A percentile compares a stretch with the other conserved stretches of the same genome.
These are phyloP conservation scores for Geosmithia flava DNA, from an alignment of 2,329 filamentous ascomycete species.

Conservation along the genomic window DNA sequence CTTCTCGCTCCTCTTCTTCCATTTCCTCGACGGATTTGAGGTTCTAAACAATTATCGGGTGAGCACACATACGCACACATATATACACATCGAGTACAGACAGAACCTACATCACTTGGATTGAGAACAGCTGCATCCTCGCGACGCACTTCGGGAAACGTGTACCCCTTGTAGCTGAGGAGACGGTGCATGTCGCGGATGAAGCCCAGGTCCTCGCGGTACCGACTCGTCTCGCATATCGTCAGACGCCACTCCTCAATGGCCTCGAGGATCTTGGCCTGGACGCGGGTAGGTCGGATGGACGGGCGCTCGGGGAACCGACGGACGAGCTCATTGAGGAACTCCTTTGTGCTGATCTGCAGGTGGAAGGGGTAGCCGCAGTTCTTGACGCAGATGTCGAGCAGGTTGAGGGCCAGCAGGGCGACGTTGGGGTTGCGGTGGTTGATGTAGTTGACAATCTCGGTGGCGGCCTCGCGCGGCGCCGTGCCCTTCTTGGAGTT, in stretches of 20 bases:
- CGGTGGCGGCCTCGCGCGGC: slow-evolving; percentile 85
- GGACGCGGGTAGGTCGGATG: slow-evolving; percentile 72
- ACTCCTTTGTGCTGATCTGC: slow-evolving; percentile 97
- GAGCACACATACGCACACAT: too few relatives aligned
- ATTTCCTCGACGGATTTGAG: slow-evolving; percentile 95
- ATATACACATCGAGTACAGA: neutral
- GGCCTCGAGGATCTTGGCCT: slow-evolving; percentile 83
- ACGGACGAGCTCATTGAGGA: slow-evolving; percentile 93
- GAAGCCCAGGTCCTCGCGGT: slow-evolving; percentile 93
- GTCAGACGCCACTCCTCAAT: slow-evolving; percentile 98
- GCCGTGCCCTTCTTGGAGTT: slow-evolving; percentile 95
- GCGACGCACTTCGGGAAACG: slow-evolving; percentile 80
- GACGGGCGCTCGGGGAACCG: slow-evolving; percentile 91
- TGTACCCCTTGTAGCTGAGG: slow-evolving; percentile 92
- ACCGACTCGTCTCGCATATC: slow-evolving; percentile 94
- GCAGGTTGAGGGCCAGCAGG: slow-evolving; percentile 75
- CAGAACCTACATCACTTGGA: slow-evolving; percentile 72
- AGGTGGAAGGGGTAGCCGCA: slow-evolving; percentile 98
- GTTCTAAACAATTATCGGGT: slow-evolving; percentile 45
- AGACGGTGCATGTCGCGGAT: slow-evolving; percentile 96
- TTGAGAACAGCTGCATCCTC: slow-evolving; percentile 96
- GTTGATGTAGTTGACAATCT: slow-evolving; percentile 91
- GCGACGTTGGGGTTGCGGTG: slow-evolving; percentile 94
- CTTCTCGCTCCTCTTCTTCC: slow-evolving; percentile 91
- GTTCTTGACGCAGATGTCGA: slow-evolving; percentile 99